These are phyloP conservation scores for Centrapalus pauciflorus DNA, from an alignment of 129 eudicot species.

Conservation along the genomic window DNA sequence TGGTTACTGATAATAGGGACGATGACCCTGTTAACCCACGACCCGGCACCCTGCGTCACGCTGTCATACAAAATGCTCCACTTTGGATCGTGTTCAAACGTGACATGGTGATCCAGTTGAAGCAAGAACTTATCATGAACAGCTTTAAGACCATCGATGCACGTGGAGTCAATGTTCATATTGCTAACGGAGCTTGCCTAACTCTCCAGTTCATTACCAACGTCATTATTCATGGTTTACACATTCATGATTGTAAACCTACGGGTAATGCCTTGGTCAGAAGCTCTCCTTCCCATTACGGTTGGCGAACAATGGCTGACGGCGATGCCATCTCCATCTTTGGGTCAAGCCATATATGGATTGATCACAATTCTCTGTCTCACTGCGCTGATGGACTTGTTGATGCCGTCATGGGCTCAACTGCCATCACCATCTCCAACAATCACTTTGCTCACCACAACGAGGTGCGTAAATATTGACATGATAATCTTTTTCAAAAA, in stretches of 20 bases:
- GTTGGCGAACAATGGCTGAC: constrained; percentile 96
- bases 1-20: constrained; percentile 70
- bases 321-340: constrained; percentile 89
- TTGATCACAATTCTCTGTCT: constrained; percentile 87
- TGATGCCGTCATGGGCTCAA: constrained; percentile 96
- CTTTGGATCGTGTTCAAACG: constrained; percentile 91
- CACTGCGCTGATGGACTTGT: constrained; percentile 91
- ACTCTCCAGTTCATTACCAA: constrained; percentile 79
- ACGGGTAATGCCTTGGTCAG: constrained; percentile 93
- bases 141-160: constrained; percentile 91
- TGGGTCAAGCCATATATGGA: constrained; percentile 86
- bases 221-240: constrained; percentile 86
- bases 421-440: constrained; percentile 87
- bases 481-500: background rate
- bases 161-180: constrained; percentile 87
- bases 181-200: constrained; percentile 77
- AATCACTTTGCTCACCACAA: constrained; percentile 84
- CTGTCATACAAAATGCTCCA: constrained; percentile 79
- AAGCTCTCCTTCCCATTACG: constrained; percentile 82
- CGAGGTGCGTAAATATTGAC: constrained; percentile 44
- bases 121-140: constrained; percentile 89
- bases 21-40: constrained; percentile 84
- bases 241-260: constrained; percentile 89
- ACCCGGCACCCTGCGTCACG: constrained; percentile 85
- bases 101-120: constrained; percentile 76